A percentile compares a stretch with the other conserved stretches of the same genome.
Conservation (phyloP, 371 early-diverging fungal species). For the Sporodiniella umbellata region DNA sequence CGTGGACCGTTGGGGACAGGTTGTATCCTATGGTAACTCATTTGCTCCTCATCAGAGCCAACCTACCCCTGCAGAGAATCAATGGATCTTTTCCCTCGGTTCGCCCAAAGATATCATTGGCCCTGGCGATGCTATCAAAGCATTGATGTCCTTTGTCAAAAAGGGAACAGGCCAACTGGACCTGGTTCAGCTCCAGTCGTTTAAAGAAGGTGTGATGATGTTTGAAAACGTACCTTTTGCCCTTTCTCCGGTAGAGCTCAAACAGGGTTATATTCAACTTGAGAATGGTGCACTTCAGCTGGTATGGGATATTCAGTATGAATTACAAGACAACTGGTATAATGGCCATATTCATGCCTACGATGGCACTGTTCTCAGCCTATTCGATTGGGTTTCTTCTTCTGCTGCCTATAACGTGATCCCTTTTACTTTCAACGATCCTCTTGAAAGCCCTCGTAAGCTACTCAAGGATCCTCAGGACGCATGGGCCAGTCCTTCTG, state of each 20-base stretch:
- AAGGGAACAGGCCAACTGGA: not conserved
- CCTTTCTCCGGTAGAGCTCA: constrained; percentile 50
- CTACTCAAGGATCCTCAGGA: constrained; percentile 74
- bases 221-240: constrained; percentile 60
- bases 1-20: constrained; percentile 62
- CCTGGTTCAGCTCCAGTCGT: not conserved
- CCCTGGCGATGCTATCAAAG: constrained; percentile 25
- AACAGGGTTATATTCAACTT: constrained; percentile 55
- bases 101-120: constrained; percentile 14
- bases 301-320: constrained; percentile 89
- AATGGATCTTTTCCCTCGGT: constrained; percentile 19
- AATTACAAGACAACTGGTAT: constrained; percentile 89
- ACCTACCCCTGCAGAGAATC: too few relatives aligned
- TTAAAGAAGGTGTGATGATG: not conserved
- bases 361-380: constrained; percentile 63
- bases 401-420: constrained; percentile 79
- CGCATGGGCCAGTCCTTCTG: constrained; percentile 68
- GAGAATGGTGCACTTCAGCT: constrained; percentile 52
- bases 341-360: constrained; percentile 79
- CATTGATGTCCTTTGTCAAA: constrained; percentile 33
- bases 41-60: too few relatives aligned
- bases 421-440: constrained; percentile 88
- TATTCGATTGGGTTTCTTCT: constrained; percentile 86
- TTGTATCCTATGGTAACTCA: constrained; percentile 74
- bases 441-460: constrained; percentile 63